Conservation (phyloP, 371 early-diverging fungal species). For the Rhizomucor pusillus region DNA sequence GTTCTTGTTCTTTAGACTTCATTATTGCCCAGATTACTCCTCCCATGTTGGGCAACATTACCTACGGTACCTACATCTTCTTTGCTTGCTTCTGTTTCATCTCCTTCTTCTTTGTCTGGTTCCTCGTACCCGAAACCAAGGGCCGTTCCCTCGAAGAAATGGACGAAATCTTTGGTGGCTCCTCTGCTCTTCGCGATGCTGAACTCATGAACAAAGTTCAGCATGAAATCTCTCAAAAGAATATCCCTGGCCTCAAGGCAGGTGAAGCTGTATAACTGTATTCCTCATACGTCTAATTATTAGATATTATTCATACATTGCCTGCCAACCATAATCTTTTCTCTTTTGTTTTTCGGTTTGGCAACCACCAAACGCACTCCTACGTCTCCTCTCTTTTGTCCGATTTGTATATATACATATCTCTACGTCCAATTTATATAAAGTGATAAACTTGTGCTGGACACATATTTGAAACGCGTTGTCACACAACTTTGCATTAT, state of each 20-base stretch:
- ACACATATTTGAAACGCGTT: no score
- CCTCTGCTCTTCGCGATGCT: constrained; percentile 5
- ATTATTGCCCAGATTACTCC: constrained; percentile 24
- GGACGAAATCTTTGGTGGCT: constrained; percentile 40
- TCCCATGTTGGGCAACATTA: constrained; percentile 19
- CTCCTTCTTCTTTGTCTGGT: constrained; percentile 23
- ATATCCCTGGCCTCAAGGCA: not conserved
- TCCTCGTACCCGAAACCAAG: constrained; percentile 42
- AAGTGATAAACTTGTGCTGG: no score
- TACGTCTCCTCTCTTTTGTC: no score
- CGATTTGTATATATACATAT: no score
- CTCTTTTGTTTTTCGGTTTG: no score
- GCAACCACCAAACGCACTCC: no score
- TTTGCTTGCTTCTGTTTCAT: constrained; percentile 33
- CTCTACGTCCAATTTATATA: no score
- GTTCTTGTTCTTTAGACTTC: constrained; percentile 14
- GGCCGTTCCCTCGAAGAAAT: constrained; percentile 46
- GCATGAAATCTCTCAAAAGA: not conserved
- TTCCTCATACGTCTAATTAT: no score
- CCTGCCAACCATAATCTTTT: no score
- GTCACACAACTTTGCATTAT: no score
- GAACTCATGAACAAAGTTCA: not conserved
- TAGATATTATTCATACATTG: no score
- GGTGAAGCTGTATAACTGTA: no score
- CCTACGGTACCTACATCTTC: constrained; percentile 38